Base-by-base conservation (phyloP, 2,329 filamentous ascomycete genomes). In the Aspergillus brunneoviolaceus region DNA sequence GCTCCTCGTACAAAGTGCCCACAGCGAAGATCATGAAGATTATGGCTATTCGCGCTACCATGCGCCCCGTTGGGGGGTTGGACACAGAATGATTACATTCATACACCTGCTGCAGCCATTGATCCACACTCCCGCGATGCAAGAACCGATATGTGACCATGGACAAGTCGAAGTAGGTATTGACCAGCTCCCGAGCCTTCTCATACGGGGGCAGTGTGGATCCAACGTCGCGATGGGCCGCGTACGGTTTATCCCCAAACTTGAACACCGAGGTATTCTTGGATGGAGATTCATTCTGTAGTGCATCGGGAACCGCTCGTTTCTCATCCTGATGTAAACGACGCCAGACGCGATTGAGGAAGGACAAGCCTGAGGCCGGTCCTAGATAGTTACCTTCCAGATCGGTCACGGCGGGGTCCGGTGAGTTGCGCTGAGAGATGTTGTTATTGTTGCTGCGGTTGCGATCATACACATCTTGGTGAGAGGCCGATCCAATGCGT, bases 291-390 rank as follows among this genome's bases (percentile, higher is more conserved):
- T 75, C 73, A 60, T 70, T 68, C 23, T 69, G 67, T 42, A 71
- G 54, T 16, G 66, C 65, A 56, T 68, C 67, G 0, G 72, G 71
- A 29, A 73, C 69, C 3, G 71, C 69, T 0, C 71, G 73, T 19
- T 64, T 73, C 47, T 77, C 78, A 80, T 87, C 54, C 81, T 87
- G 50, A 80, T 87, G 63, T 68, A 91, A 58, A 80, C 88, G 76
- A 80, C 89, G 72, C 87, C 89, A 79, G 81, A 88, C 78, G 80
- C 88, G 86, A 73, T 89, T 65, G 78, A 91, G 74, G 76, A 88
- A 80, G 65, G 84, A 76, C 67, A 82, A 70, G 49, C 80, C 69
- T 69, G 84, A 79, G 4, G 83, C 81, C 14, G 81, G 80, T 10
- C 84, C 84, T n/a, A 84, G 76, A 62, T 84, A 83, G 55, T 86